Conservation (phyloP, 129 eudicot species). For the Heracleum sosnowskyi region DNA sequence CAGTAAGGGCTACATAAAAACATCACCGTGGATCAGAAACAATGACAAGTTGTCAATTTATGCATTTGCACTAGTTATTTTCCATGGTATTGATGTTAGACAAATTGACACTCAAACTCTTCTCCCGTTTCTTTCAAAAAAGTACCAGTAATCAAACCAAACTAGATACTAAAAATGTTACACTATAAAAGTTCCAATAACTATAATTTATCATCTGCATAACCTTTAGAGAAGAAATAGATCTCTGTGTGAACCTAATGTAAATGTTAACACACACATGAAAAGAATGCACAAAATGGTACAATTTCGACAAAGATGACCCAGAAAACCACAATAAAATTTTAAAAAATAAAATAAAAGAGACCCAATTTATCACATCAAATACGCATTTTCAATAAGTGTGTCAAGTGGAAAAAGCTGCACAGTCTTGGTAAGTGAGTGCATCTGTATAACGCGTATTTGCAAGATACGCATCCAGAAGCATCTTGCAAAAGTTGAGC, state of each 20-base stretch:
- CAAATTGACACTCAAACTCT: background rate
- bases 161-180: background rate
- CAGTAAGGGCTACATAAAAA: conserved; percentile 47
- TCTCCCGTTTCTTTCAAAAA: background rate
- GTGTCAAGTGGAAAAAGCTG: no score
- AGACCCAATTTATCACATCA: background rate
- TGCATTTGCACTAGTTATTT: background rate
- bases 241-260: no score
- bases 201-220: background rate
- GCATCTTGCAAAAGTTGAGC: no score
- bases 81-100: background rate
- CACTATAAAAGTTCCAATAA: background rate
- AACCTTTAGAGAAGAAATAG: background rate
- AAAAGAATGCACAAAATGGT: no score
- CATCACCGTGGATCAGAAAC: background rate
- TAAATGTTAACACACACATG: no score
- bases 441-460: no score
- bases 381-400: background rate
- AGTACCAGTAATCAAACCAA: background rate
- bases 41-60: background rate
- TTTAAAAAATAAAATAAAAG: background rate
- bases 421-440: background rate
- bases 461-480: no score
- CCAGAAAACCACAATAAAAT: background rate
- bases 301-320: background rate